phyloP scores from a whole-genome alignment of 192 early-diverging fungal genomes.

The Coemansia sp. region DNA sequence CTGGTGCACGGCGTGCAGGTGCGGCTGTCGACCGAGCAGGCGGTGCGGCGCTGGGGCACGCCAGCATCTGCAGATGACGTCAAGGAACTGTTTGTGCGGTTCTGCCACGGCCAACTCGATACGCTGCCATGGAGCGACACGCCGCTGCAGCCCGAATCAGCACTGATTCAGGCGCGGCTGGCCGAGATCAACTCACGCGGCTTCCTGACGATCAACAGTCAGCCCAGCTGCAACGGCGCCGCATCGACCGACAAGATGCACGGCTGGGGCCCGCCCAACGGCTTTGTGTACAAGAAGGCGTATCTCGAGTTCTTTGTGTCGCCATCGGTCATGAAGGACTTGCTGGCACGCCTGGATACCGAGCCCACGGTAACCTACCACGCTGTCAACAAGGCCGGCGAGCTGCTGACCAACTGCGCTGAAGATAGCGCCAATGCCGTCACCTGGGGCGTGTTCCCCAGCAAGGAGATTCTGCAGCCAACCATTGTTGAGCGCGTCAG shows the following conservation, averaged over 20 bases:
- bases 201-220: constrained; percentile 94
- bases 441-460: constrained; percentile 98
- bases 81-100: constrained; percentile 74
- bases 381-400: constrained; percentile 86
- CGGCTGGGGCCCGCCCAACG: constrained; percentile 96
- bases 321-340: constrained; percentile 62
- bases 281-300: constrained; percentile 95
- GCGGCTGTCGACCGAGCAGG: constrained; percentile 75
- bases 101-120: constrained; percentile 75
- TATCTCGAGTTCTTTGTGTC: constrained; percentile 96
- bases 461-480: constrained; percentile 94
- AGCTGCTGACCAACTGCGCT: constrained; percentile 86
- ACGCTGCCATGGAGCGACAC: constrained; percentile 91
- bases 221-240: constrained; percentile 90
- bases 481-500: constrained; percentile 87
- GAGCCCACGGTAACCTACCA: constrained; percentile 79
- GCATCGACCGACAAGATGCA: constrained; percentile 71
- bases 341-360: constrained; percentile 60
- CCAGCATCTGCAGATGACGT: constrained; percentile 72
- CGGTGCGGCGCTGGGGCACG: constrained; percentile 75
- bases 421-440: constrained; percentile 91
- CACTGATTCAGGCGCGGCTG: constrained; percentile 66
- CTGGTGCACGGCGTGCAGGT: constrained; percentile 80
- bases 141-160: constrained; percentile 76
- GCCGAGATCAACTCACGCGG: constrained; percentile 75